These are phyloP conservation scores for Heterobasidion parviporum DNA, from an alignment of 1,284 basidiomycete genomes.

Conservation along the genomic window DNA sequence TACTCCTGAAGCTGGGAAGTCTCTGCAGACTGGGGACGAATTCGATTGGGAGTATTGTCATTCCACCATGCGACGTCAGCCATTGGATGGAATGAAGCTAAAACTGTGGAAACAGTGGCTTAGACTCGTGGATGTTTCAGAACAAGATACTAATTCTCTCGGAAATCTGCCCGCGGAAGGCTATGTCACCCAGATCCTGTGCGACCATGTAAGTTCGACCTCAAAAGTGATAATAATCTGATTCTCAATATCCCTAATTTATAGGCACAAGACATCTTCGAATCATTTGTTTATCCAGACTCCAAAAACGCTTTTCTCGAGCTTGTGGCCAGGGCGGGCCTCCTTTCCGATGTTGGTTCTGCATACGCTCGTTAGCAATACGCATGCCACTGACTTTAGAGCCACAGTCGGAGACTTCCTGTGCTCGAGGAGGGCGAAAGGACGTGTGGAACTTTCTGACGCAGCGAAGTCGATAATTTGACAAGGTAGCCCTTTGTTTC, in stretches of 20 bases:
- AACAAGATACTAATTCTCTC: slow-evolving; percentile 1
- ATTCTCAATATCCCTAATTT: background rate
- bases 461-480: no score
- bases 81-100: slow-evolving; percentile 59
- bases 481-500: no score
- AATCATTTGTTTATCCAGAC: slow-evolving; percentile 60
- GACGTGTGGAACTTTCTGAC: no score
- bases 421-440: no score
- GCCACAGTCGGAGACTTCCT: no score
- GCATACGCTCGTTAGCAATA: no score
- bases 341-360: no score
- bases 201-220: slow-evolving; percentile 43
- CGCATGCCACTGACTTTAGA: no score
- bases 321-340: no score
- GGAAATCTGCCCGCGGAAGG: slow-evolving; percentile 26
- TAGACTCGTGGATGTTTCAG: slow-evolving; percentile 4
- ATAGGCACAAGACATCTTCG: slow-evolving; percentile 49
- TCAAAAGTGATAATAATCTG: slow-evolving; percentile 2
- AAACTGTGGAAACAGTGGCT: slow-evolving; percentile 68
- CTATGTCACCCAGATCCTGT: slow-evolving; percentile 42
- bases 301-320: slow-evolving; percentile 21
- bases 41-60: slow-evolving; percentile 57
- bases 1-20: slow-evolving; percentile 5
- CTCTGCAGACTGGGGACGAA: slow-evolving; percentile 27
- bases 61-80: slow-evolving; percentile 39